Evolutionary conservation across 2,329 filamentous ascomycete species (phyloP).

Genomic region (Grosmannia huntii): DNA sequence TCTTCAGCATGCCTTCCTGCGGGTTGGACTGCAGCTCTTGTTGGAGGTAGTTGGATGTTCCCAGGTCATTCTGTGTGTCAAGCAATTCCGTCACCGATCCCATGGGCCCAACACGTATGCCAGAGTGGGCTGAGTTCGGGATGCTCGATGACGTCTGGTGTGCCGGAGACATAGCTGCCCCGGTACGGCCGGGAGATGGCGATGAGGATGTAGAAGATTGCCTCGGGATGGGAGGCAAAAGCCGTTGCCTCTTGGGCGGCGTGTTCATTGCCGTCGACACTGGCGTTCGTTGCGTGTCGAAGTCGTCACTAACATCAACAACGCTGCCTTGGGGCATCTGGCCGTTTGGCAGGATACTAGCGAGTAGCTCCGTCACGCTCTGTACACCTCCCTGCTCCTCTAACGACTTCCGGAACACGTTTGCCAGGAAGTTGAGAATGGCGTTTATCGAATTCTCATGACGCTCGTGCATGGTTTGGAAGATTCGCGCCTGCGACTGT

Average conservation of each 20-base stretch:
- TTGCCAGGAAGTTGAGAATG: conserved; percentile 93
- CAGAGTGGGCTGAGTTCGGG: neutral
- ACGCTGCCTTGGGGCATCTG: conserved; percentile 39
- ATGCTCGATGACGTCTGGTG: neutral
- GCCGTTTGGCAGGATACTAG: conserved; percentile 52
- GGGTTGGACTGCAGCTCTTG: conserved; percentile 45
- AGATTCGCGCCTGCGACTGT: conserved; percentile 75
- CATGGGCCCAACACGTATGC: conserved; percentile 16
- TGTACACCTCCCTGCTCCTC: conserved; percentile 67
- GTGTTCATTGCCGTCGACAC: conserved; percentile 21
- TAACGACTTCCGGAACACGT: conserved; percentile 87
- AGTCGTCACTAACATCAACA: conserved; percentile 49
- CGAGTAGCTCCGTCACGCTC: conserved; percentile 76
- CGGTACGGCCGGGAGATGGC: neutral
- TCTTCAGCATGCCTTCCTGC: conserved; percentile 50
- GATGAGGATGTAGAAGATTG: neutral
- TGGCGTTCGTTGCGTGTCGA: conserved; percentile 34
- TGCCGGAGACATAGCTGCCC: neutral
- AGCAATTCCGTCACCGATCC: conserved; percentile 49
- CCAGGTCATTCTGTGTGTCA: conserved; percentile 36
- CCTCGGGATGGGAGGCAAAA: conserved; percentile 39
- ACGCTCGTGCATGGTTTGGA: conserved; percentile 85
- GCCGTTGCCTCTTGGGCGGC: conserved; percentile 39
- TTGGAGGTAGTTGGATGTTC: conserved; percentile 33
- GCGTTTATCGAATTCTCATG: conserved; percentile 98